phyloP scores from a whole-genome alignment of 768 basidiomycete genomes.

The Phlegmacium glaucopus region DNA sequence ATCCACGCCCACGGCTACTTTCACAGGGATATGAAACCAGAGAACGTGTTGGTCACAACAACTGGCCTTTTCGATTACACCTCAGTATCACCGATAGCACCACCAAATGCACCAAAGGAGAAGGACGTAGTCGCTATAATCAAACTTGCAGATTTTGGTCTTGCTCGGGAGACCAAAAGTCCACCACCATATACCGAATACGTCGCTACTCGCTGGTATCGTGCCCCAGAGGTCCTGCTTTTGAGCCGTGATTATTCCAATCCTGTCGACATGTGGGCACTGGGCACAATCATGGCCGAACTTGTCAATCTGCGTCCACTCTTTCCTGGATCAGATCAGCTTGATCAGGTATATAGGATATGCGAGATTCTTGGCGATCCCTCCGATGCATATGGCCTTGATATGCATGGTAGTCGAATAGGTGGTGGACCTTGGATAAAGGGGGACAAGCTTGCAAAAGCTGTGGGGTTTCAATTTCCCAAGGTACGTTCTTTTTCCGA shows the following conservation, averaged over 20 bases:
- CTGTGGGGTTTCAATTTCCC: constrained; percentile 83
- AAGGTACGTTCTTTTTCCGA: constrained; percentile 54
- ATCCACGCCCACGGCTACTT: constrained; percentile 94
- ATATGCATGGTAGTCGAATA: constrained; percentile 59
- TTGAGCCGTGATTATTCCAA: constrained; percentile 91
- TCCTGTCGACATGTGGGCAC: constrained; percentile 99
- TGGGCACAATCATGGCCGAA: constrained; percentile 98
- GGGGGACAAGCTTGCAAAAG: constrained; percentile 85
- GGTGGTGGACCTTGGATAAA: constrained; percentile 89
- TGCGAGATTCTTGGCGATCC: constrained; percentile 95
- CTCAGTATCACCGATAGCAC: constrained; percentile 67
- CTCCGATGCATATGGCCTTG: constrained; percentile 74
- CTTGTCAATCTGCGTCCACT: constrained; percentile 91
- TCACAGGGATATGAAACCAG: constrained; percentile 99
- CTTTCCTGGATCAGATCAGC: constrained; percentile 90
- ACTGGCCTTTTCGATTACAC: constrained; percentile 93
- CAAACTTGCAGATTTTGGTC: constrained; percentile 97
- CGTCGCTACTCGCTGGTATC: constrained; percentile 99
- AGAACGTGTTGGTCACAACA: constrained; percentile 97
- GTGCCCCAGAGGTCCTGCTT: constrained; percentile 94
- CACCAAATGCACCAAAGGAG: constrained; percentile 65
- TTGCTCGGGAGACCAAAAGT: constrained; percentile 87
- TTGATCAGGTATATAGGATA: constrained; percentile 90
- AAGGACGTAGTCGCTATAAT: constrained; percentile 95
- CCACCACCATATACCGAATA: constrained; percentile 97